Base-by-base conservation (phyloP, 345 rosid species). In the Boechera retrofracta region DNA sequence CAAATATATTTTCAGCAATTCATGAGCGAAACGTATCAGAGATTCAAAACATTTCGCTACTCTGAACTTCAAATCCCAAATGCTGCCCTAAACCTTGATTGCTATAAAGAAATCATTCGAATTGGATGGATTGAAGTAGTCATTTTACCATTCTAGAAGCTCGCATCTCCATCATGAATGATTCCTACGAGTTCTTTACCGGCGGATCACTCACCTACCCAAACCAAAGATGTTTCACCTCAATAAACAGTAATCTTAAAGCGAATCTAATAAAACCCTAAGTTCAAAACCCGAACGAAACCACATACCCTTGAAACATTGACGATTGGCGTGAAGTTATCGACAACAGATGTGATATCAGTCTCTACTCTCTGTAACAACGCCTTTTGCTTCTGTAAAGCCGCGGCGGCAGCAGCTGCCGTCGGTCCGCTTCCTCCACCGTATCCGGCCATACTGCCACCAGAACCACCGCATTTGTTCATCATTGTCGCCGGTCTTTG, bases 91-190 rank as follows among this genome's bases (percentile, higher is more conserved):
- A 15, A n/a, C 52, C 21, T 2, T 44, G n/a, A 13, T 13, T 44
- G 13, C 29, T 8, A 2, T 6, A 55, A 61, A 29, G 16, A 55
- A 29, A 12, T 15, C 12, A 48, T 36, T 49, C 12, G 29, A 35
- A 59, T 47, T 13, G 1, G 24, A 33, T 6, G 1, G 18, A 29
- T 10, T 0, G 5, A 38, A 61, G 52, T 29, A 52, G 41, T 6
- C 5, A 56, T 6, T 58, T 44, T 33, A 94, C 96, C 94, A 94
- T 88, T 84, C 93, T 85, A 21, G 96, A 84, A 32, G 97, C 94
- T 11, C 94, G 93, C 97, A 89, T 88, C 80, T 94, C 97, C 98
- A 90, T 91, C 97, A 87, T 91, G 82, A 83, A 87, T 35, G 94
- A 86, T 82, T 94, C 96, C 76, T 93, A 96, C 3, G 92, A 83